Evolutionary conservation across 2,329 filamentous ascomycete genomes (phyloP).

Genomic region (Chrysoporthe puriensis): DNA sequence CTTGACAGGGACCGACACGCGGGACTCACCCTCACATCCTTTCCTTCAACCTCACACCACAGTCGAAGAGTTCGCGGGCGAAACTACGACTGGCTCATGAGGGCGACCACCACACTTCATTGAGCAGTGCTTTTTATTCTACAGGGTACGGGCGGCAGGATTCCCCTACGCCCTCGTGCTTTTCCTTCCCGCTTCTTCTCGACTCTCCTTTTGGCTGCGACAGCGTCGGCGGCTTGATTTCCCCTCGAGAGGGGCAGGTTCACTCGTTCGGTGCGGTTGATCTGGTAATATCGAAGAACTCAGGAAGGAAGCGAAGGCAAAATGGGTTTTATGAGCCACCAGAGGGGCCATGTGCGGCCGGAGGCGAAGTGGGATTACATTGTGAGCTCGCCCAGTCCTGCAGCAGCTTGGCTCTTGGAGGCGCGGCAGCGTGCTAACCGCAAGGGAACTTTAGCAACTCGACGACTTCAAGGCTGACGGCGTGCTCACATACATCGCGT

Average conservation of each 20-base stretch:
- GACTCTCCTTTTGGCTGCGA: conserved; percentile 29
- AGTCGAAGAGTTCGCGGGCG: conserved; percentile 41
- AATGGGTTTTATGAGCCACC: conserved; percentile 70
- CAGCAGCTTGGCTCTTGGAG: neutral
- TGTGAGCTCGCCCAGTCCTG: conserved; percentile 51
- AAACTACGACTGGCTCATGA: conserved; percentile 39
- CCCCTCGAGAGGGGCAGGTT: conserved; percentile 25
- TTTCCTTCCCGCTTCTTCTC: conserved; percentile 20
- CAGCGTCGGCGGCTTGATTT: conserved; percentile 32
- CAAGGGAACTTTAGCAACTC: conserved; percentile 44
- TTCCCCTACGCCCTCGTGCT: conserved; percentile 28
- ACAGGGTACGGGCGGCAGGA: conserved; percentile 20
- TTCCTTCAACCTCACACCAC: conserved; percentile 30
- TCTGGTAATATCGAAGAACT: conserved; percentile 1
- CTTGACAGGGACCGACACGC: neutral
- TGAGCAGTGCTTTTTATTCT: conserved; percentile 19
- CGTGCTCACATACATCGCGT: conserved; percentile 77
- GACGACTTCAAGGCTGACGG: conserved; percentile 83
- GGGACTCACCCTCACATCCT: neutral
- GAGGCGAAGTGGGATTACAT: conserved; percentile 97
- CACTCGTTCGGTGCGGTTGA: conserved; percentile 25
- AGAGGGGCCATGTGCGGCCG: conserved; percentile 67
- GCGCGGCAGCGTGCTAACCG: conserved; percentile 3
- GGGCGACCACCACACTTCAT: conserved; percentile 30
- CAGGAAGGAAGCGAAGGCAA: conserved; percentile 34